Evolutionary conservation across 805 yeast genomes (phyloP), one percentile per base, ranked within the genome.

Genomic region (Starmerella khaoyaiensis): DNA sequence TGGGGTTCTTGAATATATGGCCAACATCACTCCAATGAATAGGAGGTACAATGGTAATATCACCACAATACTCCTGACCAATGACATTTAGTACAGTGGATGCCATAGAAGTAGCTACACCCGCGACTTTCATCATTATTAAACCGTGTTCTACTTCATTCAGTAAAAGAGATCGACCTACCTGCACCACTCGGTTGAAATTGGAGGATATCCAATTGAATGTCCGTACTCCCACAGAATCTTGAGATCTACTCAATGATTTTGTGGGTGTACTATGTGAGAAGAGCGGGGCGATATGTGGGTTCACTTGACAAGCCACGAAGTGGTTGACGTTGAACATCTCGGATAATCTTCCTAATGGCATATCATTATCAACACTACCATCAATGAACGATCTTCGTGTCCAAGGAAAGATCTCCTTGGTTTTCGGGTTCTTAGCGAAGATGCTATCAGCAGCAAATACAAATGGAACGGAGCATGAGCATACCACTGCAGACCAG

Each of bases 241-340:
- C 29, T n/a, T n/a, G n/a, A 9, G 30, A 27, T 16, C 30, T 12
- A 27, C 11, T 9, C 10, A 9, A 19, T 9, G 12, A 9, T 19
- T 16, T 27, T 27, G 30, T 19, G 18, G 30, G 16, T 6, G 30
- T 22, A 30, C 29, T 33, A 15, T 36, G 27, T 4, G 22, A 30
- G 25, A 90, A 64, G 35, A 87, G 69, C 0, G 98, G 98, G 2
- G 80, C 81, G 12, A 90, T 93, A 55, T 90, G 98, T 0, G 96
- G 93, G 53, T 90, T 90, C 1, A 90, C 98, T 56, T 90, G 99
- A 31, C 94, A 87, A 0, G 96, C 98, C 49, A 90, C 84, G 44
- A 90, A 86, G 57, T 90, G 95, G 55, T 90, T 94, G 21, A 90
- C 95, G 53, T 90, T 87, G 57, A 90, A 90, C 94, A 90, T 84